Evolutionary conservation across 768 basidiomycete genomes (phyloP), one percentile per base, ranked within the genome.

Genomic region (Rhodotorula sphaerocarpa): DNA sequence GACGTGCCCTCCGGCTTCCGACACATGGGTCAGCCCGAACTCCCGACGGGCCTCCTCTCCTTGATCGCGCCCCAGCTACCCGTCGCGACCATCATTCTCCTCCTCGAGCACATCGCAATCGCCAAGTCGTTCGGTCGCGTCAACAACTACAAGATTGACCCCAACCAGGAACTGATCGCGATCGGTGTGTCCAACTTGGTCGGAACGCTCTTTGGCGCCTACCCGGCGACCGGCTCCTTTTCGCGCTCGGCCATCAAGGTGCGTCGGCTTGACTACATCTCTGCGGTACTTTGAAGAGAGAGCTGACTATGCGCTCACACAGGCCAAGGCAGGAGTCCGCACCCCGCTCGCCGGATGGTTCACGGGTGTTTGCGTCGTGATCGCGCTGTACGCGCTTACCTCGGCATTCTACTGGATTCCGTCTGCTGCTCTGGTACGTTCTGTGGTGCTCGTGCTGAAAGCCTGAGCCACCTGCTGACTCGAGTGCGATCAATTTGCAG

Each of bases 181-280:
- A 41, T 50, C 50, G 31, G 41, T 23, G 41, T 41, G 16, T 20
- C 43, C 0, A 52, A 59, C 51, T 25, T 66, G 20, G 46, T 65
- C 66, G 93, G 93, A 5, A 86, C 88, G 21, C 79, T 87, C 69
- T 96, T 99, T 75, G 82, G 77, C 55, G 93, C 91, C 0, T 97
- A 95, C 75, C 92, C 95, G 14, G 89, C 93, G 0, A 99, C 95
- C 18, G 95, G 95, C 3, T 96, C 92, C 1, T 99, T 99, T 82
- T 95, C 92, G 43, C 87, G 95, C n/a, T 88, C 91, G 5, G 95
- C 95, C 3, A 79, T 99, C 73, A 91, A 95, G 76, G n/a, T n/a
- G n/a, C n/a, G n/a, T n/a, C n/a, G n/a, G n/a, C n/a, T n/a, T n/a
- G n/a, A n/a, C n/a, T n/a, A n/a, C n/a, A n/a, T n/a, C n/a, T n/a